Percentiles rank a stretch among this genome's conserved stretches.
Evolutionary conservation across 176 grass and related monocot genomes (phyloP).

Genomic region (Carex parvula): DNA sequence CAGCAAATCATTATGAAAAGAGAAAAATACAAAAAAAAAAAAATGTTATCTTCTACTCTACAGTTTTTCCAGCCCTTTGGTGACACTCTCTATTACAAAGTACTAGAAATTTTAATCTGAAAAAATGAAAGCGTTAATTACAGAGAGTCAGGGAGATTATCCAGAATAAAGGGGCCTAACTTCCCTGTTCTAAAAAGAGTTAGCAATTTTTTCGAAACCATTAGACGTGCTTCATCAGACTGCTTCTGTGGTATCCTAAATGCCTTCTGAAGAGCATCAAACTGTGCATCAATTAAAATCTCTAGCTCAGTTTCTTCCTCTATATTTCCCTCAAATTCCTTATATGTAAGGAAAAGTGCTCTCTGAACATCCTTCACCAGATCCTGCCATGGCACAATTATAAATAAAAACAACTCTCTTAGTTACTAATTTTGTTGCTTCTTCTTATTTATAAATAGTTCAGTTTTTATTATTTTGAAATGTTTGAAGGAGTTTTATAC

Average conservation of each 20-base stretch:
- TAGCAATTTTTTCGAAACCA: constrained; percentile 68
- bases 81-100: neutral
- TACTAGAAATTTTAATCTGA: neutral
- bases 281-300: constrained; percentile 61
- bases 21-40: too few species aligned
- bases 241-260: constrained; percentile 68
- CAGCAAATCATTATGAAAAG: neutral
- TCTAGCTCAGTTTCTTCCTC: constrained; percentile 75
- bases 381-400: constrained; percentile 41
- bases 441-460: neutral
- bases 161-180: constrained; percentile 70
- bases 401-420: neutral
- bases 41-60: neutral
- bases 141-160: constrained; percentile 51
- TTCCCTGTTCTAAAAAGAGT: constrained; percentile 85
- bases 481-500: neutral
- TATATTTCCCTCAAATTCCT: constrained; percentile 54
- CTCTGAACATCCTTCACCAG: constrained; percentile 64
- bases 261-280: constrained; percentile 59
- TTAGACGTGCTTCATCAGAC: constrained; percentile 49
- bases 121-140: neutral
- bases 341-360: constrained; percentile 48
- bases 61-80: neutral
- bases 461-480: neutral
- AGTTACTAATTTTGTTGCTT: neutral